Conservation (phyloP, 1,284 basidiomycete genomes). For the Phellopilus nigrolimitatus region DNA sequence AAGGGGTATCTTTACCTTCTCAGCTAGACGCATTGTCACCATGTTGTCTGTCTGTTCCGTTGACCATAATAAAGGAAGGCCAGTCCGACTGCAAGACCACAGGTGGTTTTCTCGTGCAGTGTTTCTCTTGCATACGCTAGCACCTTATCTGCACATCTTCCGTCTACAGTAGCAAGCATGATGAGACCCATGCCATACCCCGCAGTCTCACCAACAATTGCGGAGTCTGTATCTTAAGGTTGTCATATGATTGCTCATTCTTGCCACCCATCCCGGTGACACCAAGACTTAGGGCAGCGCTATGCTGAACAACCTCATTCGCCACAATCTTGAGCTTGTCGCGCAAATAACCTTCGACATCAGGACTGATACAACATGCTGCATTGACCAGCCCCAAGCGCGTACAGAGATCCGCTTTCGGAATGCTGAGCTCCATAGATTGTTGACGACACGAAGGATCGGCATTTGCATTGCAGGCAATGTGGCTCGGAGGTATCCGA, state of each 20-base stretch:
- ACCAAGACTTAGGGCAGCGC: no score
- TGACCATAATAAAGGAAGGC: slow-evolving; percentile 85
- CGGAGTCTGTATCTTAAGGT: slow-evolving; percentile 70
- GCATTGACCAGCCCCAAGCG: slow-evolving; percentile 93
- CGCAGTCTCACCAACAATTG: slow-evolving; percentile 92
- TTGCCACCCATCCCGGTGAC: no score
- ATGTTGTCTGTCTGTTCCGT: slow-evolving; percentile 85
- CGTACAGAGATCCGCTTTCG: slow-evolving; percentile 91
- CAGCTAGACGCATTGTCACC: slow-evolving; percentile 69
- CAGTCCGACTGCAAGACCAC: slow-evolving; percentile 89
- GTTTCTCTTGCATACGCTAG: no score
- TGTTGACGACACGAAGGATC: no score
- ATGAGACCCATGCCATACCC: slow-evolving; percentile 88
- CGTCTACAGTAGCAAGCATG: no score
- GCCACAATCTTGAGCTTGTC: no score
- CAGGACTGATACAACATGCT: slow-evolving; percentile 69
- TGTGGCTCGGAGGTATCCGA: no score
- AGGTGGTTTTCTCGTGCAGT: no score
- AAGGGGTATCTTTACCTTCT: slow-evolving; percentile 60
- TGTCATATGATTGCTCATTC: slow-evolving; percentile 96
- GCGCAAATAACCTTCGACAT: slow-evolving; percentile 69
- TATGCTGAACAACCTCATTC: no score
- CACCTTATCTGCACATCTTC: no score
- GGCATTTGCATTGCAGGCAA: no score
- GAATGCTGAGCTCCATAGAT: slow-evolving; percentile 77